phyloP scores from a whole-genome alignment of 2,329 filamentous ascomycete genomes.

The Phaeosphaeria sp. region DNA sequence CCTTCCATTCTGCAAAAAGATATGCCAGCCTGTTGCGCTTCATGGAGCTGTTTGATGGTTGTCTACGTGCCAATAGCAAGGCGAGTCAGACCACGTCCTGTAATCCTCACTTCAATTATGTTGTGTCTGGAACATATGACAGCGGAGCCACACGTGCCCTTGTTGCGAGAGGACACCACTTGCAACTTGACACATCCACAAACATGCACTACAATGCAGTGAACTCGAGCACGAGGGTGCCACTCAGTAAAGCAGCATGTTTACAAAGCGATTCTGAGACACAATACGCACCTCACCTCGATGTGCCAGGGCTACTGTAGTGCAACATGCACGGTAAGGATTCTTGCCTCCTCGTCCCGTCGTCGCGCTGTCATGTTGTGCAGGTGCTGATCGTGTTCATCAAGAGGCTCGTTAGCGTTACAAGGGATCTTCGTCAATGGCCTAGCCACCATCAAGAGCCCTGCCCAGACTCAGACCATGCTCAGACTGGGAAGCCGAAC shows the following conservation, averaged over 20 bases:
- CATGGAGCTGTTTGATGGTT: background rate
- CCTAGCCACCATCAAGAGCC: background rate
- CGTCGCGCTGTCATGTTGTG: background rate
- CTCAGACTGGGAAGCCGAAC: background rate
- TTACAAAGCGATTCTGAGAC: background rate
- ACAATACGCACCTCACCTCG: background rate
- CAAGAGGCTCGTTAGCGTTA: background rate
- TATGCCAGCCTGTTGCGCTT: background rate
- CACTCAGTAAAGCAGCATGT: constrained; percentile 9
- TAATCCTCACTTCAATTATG: background rate
- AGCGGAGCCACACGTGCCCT: background rate
- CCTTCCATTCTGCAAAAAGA: background rate
- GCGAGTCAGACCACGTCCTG: background rate
- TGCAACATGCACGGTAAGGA: background rate
- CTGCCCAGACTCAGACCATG: background rate
- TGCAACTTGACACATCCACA: background rate
- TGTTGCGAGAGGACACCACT: background rate
- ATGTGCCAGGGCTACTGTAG: background rate
- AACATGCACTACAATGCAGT: background rate
- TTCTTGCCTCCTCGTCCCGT: background rate
- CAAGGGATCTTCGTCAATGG: background rate
- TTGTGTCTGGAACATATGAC: background rate
- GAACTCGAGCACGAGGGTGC: constrained; percentile 8
- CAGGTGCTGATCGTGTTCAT: background rate
- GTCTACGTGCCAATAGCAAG: background rate